Evolutionary conservation across 75 land plant species (phyloP).

Genomic region (Chamaecyparis obtusa): DNA sequence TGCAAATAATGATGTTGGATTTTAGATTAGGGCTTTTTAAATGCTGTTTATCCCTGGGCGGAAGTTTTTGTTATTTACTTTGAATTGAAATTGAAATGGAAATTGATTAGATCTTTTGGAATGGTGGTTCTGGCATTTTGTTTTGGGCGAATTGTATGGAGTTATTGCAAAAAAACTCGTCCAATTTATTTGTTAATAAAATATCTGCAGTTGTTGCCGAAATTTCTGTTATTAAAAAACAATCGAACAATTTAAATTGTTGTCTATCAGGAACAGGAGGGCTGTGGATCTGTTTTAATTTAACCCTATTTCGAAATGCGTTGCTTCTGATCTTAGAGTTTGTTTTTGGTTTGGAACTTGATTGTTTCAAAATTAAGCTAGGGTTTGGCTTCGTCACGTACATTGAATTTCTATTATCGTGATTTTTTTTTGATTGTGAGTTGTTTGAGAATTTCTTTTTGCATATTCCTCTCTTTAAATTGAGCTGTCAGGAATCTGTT

Average conservation of each 20-base stretch:
- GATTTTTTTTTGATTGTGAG: neutral
- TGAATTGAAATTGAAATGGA: no score
- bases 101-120: neutral
- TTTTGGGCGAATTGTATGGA: neutral
- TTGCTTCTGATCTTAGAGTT: neutral
- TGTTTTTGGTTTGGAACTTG: neutral
- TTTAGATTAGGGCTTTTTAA: neutral
- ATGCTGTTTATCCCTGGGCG: neutral
- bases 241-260: no score
- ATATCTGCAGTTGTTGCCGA: neutral
- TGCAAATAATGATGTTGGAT: neutral
- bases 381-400: neutral
- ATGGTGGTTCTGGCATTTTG: neutral
- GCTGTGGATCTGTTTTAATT: neutral
- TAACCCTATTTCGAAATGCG: neutral
- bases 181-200: neutral
- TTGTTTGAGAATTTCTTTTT: neutral
- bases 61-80: neutral
- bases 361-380: neutral
- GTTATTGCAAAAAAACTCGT: neutral
- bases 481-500: neutral
- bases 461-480: no score
- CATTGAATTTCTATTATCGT: neutral
- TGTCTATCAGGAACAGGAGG: neutral
- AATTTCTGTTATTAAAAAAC: neutral